Base-by-base conservation (phyloP, 345 rosid species). In the Boechera stricta region DNA sequence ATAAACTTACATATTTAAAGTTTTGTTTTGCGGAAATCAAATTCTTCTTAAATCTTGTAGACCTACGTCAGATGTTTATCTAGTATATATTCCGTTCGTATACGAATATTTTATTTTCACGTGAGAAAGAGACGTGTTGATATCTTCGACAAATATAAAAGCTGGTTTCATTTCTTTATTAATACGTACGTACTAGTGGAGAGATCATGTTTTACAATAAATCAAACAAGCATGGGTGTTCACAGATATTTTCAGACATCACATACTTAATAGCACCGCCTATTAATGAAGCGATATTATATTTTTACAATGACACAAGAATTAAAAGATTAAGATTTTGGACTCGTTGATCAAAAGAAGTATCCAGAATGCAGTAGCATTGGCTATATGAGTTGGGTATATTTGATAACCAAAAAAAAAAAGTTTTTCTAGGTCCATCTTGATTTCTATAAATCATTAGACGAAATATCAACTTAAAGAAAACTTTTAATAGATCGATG, bases 251-350 rank as follows among this genome's bases (percentile, higher is more conserved):
- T 76, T 24, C 74, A 69, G 57, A 69, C 64, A 68, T 28, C 52
- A 39, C 56, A 11, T 42, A 57, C 72, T n/a, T 60, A n/a, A 35
- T 38, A n/a, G 53, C 69, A 76, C 80, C 80, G 80, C 75, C 64
- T 69, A 60, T 61, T 75, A 38, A 36, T 67, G 73, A 54, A 59
- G n/a, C 72, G 33, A 47, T 67, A 5, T 36, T 52, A 58, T 29
- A 10, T 53, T 54, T 10, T 2, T 5, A n/a, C 8, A 15, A 4
- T 64, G 63, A 41, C 53, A 59, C 18, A 49, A 18, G 1, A 6
- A 16, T 7, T 16, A 21, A 52, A 9, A 18, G 5, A 3, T 9
- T 4, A 36, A 31, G 32, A 32, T 31, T 7, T 18, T 11, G 41
- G 24, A 6, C 38, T 21, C 8, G 53, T 8, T 44, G 10, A 28